Base-by-base conservation (phyloP, 1,284 basidiomycete species). In the Malassezia sympodialis region DNA sequence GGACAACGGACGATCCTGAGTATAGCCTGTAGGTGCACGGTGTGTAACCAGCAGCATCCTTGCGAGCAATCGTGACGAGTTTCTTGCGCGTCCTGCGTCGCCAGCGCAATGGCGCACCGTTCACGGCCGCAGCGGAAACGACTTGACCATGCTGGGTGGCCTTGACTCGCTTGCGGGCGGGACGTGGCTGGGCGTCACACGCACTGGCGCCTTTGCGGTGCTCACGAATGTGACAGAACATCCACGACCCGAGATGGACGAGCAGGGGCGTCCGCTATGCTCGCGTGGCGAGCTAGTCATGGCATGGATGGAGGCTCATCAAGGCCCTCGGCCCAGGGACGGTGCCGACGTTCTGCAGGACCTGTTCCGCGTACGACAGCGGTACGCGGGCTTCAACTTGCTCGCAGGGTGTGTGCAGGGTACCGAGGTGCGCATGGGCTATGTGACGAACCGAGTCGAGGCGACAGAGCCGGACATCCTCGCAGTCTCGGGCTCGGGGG, bases 41-140 rank as follows among this genome's bases (percentile, higher is more conserved):
- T n/a, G 23, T 24, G 17, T 17, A 43, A 34, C 43, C 27, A 32
- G 37, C 26, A 46, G 48, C 3, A 37, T 56, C 10, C 21, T 56
- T 8, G 40, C 26, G 8, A 43, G 43, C 27, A 56, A 56, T 24
- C 49, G 54, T 10, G 54, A 56, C 34, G 54, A 56, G 40, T 56
- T 51, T 24, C 19, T 56, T 8, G 43, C 35, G 11, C 49, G 54
- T 11, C 42, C 42, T 6, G 40, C 54, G 2, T 14, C 34, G 17
- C 42, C 21, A 8, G 54, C 54, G 23, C 30, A 28, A n/a, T 56
- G 54, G 54, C 49, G 28, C 27, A 30, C 26, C 3, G 21, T 32
- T 4, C 35, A 30, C 5, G 14, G 26, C 27, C 19, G 8, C 21
- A 19, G 34, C 26, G 45, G 35, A 7, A 10, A 42, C 42, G 45